Evolutionary conservation across 768 basidiomycete species (phyloP), one percentile per base, ranked within the genome.

Genomic region (Naganishia onofrii): DNA sequence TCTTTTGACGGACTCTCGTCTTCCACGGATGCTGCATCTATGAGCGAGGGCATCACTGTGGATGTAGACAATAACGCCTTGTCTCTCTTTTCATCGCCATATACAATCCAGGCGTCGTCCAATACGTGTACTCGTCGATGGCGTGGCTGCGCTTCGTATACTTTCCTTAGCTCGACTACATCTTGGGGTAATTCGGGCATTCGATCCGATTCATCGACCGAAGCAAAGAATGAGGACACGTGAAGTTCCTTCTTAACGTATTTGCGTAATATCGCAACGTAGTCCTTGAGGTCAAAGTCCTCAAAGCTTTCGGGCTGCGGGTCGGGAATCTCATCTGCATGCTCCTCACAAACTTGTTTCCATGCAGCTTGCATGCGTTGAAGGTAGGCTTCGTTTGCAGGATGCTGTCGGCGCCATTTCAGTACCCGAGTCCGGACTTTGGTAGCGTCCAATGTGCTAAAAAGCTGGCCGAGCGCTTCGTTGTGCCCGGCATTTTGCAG

Each of bases 191-290:
- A 54, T 54, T 74, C 74, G 15, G 74, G 72, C 26, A 67, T 70
- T 21, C 19, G 67, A 23, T 69, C 74, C 2, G 67, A 38, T 13
- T 56, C 36, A 65, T 77, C 74, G 2, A 29, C 17, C 1, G 19
- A 23, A 57, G 57, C 10, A 73, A 71, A 34, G 73, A 48, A 38
- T 71, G 64, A 15, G 70, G 68, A 42, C 2, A 85, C 92, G 81
- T 76, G 94, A 93, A 96, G 74, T 77, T 88, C 88, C 81, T 96
- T 96, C 77, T 94, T 91, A 34, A 96, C 84, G 74, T 91, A 86
- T 12, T 84, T 84, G 51, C 94, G 86, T 65, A 97, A 83, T 76
- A 92, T 92, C 72, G 88, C 86, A 34, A 96, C 78, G 75, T 94
- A 92, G n/a, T 84, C 84, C 32, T 88, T 82, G n/a, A 96, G 80